Conservation (phyloP, 257 asterid genomes). For the Capsicum rhomboideum region DNA sequence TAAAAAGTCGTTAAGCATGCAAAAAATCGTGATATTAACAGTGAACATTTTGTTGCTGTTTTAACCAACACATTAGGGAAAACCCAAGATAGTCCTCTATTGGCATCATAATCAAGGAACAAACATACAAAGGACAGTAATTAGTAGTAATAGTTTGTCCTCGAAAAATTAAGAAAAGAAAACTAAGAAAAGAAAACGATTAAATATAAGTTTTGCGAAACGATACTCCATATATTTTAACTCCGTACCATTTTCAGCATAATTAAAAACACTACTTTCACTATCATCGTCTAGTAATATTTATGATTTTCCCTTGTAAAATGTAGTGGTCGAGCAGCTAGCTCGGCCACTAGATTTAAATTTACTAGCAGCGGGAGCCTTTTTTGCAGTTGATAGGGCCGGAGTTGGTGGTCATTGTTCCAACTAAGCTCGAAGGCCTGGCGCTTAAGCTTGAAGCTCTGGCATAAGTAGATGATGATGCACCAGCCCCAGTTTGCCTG, state of each 20-base stretch:
- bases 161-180: background rate
- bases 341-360: background rate
- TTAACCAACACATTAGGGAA: background rate
- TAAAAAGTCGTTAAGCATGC: background rate
- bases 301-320: background rate
- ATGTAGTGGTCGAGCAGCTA: background rate
- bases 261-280: background rate
- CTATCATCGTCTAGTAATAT: background rate
- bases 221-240: background rate
- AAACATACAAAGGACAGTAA: background rate
- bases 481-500: constrained; percentile 61
- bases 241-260: background rate
- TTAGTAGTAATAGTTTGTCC: background rate
- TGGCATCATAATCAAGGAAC: background rate
- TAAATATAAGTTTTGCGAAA: background rate
- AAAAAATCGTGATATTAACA: background rate
- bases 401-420: constrained; percentile 44
- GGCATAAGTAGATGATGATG: constrained; percentile 33
- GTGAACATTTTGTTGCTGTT: background rate
- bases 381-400: constrained; percentile 55
- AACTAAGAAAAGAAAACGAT: background rate
- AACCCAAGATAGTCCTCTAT: background rate
- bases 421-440: constrained; percentile 59
- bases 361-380: constrained; percentile 49
- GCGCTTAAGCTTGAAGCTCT: constrained; percentile 81